Percentiles rank a stretch among this genome's conserved stretches.
These are phyloP conservation scores for Pueraria montana DNA, from an alignment of 306 rosid genomes.

Conservation along the genomic window DNA sequence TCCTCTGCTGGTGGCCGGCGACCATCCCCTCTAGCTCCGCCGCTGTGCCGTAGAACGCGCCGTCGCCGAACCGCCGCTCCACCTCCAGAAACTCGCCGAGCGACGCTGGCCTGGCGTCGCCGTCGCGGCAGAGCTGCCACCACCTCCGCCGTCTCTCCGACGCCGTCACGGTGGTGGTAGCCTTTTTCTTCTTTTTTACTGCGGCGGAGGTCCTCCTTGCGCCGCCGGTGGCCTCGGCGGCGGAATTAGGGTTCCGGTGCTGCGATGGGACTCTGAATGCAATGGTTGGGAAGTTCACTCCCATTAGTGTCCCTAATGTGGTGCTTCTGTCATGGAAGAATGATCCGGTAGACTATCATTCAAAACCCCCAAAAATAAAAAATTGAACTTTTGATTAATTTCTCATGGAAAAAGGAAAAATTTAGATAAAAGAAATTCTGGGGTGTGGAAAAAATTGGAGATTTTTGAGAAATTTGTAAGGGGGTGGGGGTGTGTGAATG, in stretches of 20 bases:
- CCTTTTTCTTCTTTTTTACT: constrained; percentile 60
- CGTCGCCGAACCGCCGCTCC: constrained; percentile 89
- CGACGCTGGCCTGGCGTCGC: constrained; percentile 75
- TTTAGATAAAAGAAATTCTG: constrained; percentile 9
- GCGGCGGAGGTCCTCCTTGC: constrained; percentile 52
- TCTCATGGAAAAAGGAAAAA: neutral
- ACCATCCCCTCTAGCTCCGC: constrained; percentile 88
- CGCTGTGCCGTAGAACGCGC: constrained; percentile 79
- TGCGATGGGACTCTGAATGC: constrained; percentile 90
- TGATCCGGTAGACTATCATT: constrained; percentile 88
- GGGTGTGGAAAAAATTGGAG: constrained; percentile 29
- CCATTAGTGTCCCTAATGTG: constrained; percentile 93
- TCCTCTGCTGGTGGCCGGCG: constrained; percentile 58
- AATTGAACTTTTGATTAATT: neutral
- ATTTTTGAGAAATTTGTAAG: neutral
- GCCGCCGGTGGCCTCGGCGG: constrained; percentile 1
- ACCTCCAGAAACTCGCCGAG: constrained; percentile 93
- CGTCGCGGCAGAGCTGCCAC: constrained; percentile 94
- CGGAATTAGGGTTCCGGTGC: constrained; percentile 60
- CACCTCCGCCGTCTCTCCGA: constrained; percentile 79
- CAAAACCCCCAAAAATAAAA: constrained; percentile 16
- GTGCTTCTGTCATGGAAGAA: constrained; percentile 98
- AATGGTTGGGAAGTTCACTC: constrained; percentile 89
- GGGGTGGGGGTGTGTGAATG: neutral
- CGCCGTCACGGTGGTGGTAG: constrained; percentile 25